Evolutionary conservation across 805 yeast genomes (phyloP), one percentile per base, ranked within the genome.

Genomic region (Vanderwaltozyma tropicalis): DNA sequence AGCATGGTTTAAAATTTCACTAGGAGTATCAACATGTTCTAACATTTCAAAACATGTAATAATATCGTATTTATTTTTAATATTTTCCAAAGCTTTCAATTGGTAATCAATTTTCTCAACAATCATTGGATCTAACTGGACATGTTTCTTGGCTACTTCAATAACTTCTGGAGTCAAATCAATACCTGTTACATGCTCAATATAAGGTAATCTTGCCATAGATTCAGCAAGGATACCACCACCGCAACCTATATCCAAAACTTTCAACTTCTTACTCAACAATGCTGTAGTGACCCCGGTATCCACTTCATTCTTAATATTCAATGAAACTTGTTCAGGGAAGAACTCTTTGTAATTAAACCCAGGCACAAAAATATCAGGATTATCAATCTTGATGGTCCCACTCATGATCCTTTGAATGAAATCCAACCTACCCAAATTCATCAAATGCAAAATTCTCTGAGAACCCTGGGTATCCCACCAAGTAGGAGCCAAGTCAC

Each of bases 381-480:
- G 58, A 32, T 57, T 52, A 0, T 46, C 39, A 14, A 53, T 43
- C 6, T 53, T 62, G 5, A 52, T 35, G 5, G 44, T 40, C 14
- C 48, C 38, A 10, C 68, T 36, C 20, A 89, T 62, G 0, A 78
- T 79, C 4, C 71, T 71, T 44, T 73, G 75, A 35, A 92, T 77
- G 55, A 87, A 92, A 57, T 87, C 96, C 81, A 89, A 72, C 45
- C 98, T 66, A 37, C 85, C 67, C 35, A 85, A 66, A 57, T 92
- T 92, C 98, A 92, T 89, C 62, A 87, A 83, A 62, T 92, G 97
- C 31, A 92, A 69, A 39, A 92, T 84, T 28, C 98, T 66, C 56
- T 92, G 97, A 1, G 96, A 81, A 0, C 98, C 98, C 45, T 78
- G 63, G 12, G 83, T 77, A 50, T 92, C 95, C 98, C 99, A 92